These are phyloP conservation scores for Ottelia alismoides DNA, from an alignment of 106 monocot species.

Conservation along the genomic window DNA sequence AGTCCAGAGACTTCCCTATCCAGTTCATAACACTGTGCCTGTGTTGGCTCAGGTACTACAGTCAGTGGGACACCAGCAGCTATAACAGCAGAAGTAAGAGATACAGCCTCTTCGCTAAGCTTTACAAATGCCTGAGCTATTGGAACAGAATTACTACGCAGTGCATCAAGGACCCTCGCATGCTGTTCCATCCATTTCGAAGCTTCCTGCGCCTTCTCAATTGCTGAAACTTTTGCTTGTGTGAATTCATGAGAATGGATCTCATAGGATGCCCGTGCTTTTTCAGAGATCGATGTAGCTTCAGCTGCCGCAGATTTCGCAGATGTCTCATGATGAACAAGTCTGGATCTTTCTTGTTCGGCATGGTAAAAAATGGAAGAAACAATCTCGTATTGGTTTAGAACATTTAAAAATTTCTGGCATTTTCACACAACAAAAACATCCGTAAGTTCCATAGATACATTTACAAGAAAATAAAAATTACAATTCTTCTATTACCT, in stretches of 20 bases:
- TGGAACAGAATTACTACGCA: constrained; percentile 48
- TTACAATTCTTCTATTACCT: too few relatives aligned
- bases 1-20: constrained; percentile 68
- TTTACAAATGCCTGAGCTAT: constrained; percentile 27
- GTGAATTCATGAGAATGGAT: constrained; percentile 63
- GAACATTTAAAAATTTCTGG: constrained; percentile 66
- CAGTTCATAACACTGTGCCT: constrained; percentile 71
- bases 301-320: constrained; percentile 74
- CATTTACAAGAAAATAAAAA: background rate
- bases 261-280: constrained; percentile 60
- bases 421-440: constrained; percentile 14
- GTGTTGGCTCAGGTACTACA: constrained; percentile 92
- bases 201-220: constrained; percentile 66
- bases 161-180: constrained; percentile 61
- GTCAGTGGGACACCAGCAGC: constrained; percentile 79
- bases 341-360: constrained; percentile 77
- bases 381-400: constrained; percentile 61
- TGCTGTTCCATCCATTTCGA: constrained; percentile 80
- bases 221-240: constrained; percentile 57
- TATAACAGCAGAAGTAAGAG: constrained; percentile 68
- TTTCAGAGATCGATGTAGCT: constrained; percentile 52
- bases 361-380: constrained; percentile 56
- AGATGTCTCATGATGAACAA: constrained; percentile 68
- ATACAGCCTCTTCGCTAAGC: constrained; percentile 55
- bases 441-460: background rate